phyloP scores from a whole-genome alignment of 2,329 filamentous ascomycete species.

The Cytospora piceae region DNA sequence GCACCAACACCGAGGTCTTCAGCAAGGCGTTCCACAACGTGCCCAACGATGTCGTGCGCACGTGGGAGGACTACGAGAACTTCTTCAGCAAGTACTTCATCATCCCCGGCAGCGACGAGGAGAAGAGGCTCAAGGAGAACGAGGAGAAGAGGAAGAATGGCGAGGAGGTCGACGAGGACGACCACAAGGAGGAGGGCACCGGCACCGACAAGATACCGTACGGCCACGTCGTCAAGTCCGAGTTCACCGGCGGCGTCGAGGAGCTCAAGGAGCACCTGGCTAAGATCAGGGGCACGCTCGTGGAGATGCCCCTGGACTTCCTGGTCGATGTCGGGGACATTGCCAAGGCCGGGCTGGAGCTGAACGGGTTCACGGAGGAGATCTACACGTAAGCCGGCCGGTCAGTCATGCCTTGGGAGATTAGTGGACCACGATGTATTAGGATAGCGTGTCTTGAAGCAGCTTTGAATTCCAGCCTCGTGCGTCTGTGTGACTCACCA shows the following conservation, averaged over 20 bases:
- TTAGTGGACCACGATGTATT: neutral
- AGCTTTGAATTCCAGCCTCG: constrained; percentile 22
- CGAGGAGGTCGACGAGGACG: constrained; percentile 46
- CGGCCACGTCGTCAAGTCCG: constrained; percentile 83
- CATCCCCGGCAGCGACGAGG: constrained; percentile 50
- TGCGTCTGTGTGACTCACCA: constrained; percentile 6
- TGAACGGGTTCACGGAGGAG: constrained; percentile 74
- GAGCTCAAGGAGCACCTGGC: constrained; percentile 73
- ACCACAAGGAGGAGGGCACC: constrained; percentile 46
- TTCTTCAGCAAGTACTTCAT: constrained; percentile 73
- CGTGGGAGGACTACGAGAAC: constrained; percentile 73
- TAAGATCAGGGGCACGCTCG: constrained; percentile 69
- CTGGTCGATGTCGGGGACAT: constrained; percentile 81
- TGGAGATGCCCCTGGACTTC: constrained; percentile 93
- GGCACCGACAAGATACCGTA: constrained; percentile 71
- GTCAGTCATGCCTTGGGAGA: no score
- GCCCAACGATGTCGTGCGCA: constrained; percentile 68
- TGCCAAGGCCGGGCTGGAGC: constrained; percentile 75
- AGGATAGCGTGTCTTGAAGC: constrained; percentile 10
- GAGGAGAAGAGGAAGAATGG: constrained; percentile 47
- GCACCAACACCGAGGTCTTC: constrained; percentile 80
- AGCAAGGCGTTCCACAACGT: constrained; percentile 80
- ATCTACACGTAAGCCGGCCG: constrained; percentile 63
- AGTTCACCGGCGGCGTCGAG: constrained; percentile 73
- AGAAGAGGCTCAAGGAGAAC: constrained; percentile 44